Evolutionary conservation across 2,329 filamentous ascomycete species (phyloP).

Genomic region (Pseudopithomyces chartarum): DNA sequence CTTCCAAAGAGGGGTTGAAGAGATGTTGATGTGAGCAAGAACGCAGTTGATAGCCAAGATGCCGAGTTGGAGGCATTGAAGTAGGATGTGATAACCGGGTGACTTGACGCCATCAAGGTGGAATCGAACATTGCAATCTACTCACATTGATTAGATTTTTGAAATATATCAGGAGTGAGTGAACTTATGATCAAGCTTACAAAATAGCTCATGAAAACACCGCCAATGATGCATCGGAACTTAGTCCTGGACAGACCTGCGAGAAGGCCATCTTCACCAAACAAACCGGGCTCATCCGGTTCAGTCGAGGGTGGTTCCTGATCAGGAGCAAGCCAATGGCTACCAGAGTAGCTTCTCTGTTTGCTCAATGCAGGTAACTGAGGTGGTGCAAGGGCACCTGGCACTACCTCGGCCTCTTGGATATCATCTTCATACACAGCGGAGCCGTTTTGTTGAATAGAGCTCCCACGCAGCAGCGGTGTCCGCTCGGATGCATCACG

Average conservation of each 20-base stretch:
- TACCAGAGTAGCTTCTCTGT: slow-evolving; percentile 27
- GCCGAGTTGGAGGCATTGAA: slow-evolving; percentile 78
- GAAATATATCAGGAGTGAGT: slow-evolving; percentile 17
- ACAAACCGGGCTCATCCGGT: slow-evolving; percentile 25
- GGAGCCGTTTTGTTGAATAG: slow-evolving; percentile 20
- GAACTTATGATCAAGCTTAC: slow-evolving; percentile 27
- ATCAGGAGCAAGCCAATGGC: slow-evolving; percentile 29
- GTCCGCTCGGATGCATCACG: slow-evolving; percentile 36
- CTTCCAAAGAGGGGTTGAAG: slow-evolving; percentile 77
- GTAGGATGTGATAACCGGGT: slow-evolving; percentile 81
- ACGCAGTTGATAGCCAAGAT: slow-evolving; percentile 82
- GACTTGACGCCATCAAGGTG: slow-evolving; percentile 80
- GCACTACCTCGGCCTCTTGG: slow-evolving; percentile 24
- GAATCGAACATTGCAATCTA: slow-evolving; percentile 66
- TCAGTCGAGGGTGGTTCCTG: slow-evolving; percentile 20
- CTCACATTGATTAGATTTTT: slow-evolving; percentile 40
- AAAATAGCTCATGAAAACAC: slow-evolving; percentile 45
- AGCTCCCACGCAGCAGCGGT: slow-evolving; percentile 32
- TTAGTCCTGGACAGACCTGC: slow-evolving; percentile 37
- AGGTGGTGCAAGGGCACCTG: slow-evolving; percentile 28
- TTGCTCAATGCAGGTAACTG: slow-evolving; percentile 30
- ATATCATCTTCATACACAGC: slow-evolving; percentile 28
- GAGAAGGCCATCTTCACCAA: slow-evolving; percentile 39
- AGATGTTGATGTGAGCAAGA: slow-evolving; percentile 75
- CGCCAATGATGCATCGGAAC: slow-evolving; percentile 46